Percentiles rank a stretch among this genome's conserved stretches.
Evolutionary conservation across 208 protist genomes (phyloP).

Genomic region (Trypanosoma mega): DNA sequence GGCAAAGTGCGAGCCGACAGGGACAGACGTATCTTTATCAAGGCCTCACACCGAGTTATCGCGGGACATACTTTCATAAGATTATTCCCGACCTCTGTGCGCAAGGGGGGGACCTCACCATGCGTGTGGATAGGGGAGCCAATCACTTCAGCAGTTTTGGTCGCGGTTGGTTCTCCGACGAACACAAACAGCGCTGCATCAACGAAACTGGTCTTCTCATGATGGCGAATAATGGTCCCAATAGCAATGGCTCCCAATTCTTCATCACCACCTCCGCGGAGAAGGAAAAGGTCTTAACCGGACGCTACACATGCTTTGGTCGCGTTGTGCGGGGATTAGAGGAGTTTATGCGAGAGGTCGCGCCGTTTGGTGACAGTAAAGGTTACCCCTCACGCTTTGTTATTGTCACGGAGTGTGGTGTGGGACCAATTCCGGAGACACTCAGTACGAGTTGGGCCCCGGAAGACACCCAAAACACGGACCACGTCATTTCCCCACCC

Average conservation of each 20-base stretch:
- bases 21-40: conserved; percentile 59
- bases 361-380: conserved; percentile 54
- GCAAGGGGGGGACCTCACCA: conserved; percentile 97
- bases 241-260: conserved; percentile 94
- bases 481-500: no score
- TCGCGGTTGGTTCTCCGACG: conserved; percentile 81
- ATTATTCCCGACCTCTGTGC: conserved; percentile 85
- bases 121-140: conserved; percentile 91
- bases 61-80: conserved; percentile 91
- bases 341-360: conserved; percentile 55
- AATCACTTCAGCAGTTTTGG: conserved; percentile 89
- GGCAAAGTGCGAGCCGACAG: conserved; percentile 28
- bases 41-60: conserved; percentile 74
- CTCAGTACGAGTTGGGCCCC: not conserved
- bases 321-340: conserved; percentile 53
- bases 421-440: conserved; percentile 31
- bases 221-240: conserved; percentile 93
- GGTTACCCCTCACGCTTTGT: conserved; percentile 73
- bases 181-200: conserved; percentile 92
- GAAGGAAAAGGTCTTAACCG: conserved; percentile 66
- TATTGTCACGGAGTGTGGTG: conserved; percentile 76
- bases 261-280: conserved; percentile 83
- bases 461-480: no score
- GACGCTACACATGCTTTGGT: conserved; percentile 70
- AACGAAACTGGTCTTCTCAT: conserved; percentile 77